Evolutionary conservation across 1,284 basidiomycete species (phyloP).

Genomic region (Rhodotorula glutinis): DNA sequence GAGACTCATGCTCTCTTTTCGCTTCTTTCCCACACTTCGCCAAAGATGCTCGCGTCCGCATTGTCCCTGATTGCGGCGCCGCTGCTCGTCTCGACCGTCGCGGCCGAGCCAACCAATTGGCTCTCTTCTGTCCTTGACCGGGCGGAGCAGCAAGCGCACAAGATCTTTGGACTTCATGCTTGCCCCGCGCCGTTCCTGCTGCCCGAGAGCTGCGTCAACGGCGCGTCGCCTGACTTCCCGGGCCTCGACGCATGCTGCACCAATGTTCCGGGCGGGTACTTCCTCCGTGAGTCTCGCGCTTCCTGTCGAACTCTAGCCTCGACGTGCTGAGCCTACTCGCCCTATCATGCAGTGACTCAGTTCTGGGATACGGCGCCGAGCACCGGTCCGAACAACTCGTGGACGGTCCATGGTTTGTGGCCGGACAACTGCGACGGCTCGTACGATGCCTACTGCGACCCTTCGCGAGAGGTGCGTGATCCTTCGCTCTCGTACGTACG

Average conservation of each 20-base stretch:
- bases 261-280: slow-evolving; percentile 51
- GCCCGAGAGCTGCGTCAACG: slow-evolving; percentile 29
- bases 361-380: slow-evolving; percentile 55
- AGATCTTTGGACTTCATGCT: neutral
- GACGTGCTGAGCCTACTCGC: too few relatives aligned
- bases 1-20: too few relatives aligned
- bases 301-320: too few relatives aligned
- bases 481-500: too few relatives aligned
- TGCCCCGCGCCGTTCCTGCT: slow-evolving; percentile 59
- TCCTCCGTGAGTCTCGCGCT: slow-evolving; percentile 52
- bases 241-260: slow-evolving; percentile 52
- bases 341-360: slow-evolving; percentile 15
- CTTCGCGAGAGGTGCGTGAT: slow-evolving; percentile 52
- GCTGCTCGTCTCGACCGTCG: too few relatives aligned
- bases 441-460: slow-evolving; percentile 63
- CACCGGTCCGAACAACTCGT: slow-evolving; percentile 63
- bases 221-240: neutral
- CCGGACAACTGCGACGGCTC: slow-evolving; percentile 63
- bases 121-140: neutral
- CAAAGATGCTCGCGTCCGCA: too few relatives aligned
- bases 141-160: neutral
- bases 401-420: slow-evolving; percentile 53
- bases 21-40: too few relatives aligned
- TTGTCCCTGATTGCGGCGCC: too few relatives aligned
- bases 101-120: too few relatives aligned